phyloP scores from a whole-genome alignment of 2,329 filamentous ascomycete species.

The Teratosphaeria nubilosa region DNA sequence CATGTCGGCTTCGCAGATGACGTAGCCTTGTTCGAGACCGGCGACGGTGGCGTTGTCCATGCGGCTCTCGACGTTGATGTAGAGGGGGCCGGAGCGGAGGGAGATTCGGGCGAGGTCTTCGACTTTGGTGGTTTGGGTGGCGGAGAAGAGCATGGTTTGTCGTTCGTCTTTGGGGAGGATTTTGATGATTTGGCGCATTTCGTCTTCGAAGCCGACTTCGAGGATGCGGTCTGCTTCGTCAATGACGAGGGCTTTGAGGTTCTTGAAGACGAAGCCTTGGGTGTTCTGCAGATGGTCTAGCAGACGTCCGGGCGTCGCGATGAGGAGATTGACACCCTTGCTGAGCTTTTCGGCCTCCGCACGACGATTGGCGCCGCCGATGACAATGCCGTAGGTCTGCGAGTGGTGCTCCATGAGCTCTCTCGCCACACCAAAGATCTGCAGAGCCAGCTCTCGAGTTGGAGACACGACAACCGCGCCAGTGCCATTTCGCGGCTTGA shows the following conservation, averaged over 20 bases:
- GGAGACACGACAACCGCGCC: constrained; percentile 89
- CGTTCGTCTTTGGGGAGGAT: constrained; percentile 78
- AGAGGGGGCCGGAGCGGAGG: constrained; percentile 77
- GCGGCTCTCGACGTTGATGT: constrained; percentile 90
- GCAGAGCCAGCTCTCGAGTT: constrained; percentile 84
- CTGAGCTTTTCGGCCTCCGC: constrained; percentile 89
- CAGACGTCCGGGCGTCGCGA: constrained; percentile 84
- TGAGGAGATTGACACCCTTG: constrained; percentile 89
- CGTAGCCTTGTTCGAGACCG: constrained; percentile 90
- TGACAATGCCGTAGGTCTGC: constrained; percentile 92
- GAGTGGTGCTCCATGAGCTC: constrained; percentile 90
- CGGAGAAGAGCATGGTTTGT: constrained; percentile 97
- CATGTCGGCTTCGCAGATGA: constrained; percentile 86
- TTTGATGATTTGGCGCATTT: constrained; percentile 94
- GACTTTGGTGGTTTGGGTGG: constrained; percentile 96
- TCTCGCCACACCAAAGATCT: constrained; percentile 90
- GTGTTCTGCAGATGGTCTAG: constrained; percentile 94
- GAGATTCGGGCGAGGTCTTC: constrained; percentile 94
- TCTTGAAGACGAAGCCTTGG: constrained; percentile 81
- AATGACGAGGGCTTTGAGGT: constrained; percentile 82
- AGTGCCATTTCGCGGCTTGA: constrained; percentile 88
- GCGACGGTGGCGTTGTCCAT: constrained; percentile 88
- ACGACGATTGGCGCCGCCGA: constrained; percentile 82
- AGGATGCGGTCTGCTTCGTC: constrained; percentile 95
- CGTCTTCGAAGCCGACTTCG: constrained; percentile 96